These are phyloP conservation scores for Pythium chondricola DNA, from an alignment of 352 stramenopile genomes.

Conservation along the genomic window DNA sequence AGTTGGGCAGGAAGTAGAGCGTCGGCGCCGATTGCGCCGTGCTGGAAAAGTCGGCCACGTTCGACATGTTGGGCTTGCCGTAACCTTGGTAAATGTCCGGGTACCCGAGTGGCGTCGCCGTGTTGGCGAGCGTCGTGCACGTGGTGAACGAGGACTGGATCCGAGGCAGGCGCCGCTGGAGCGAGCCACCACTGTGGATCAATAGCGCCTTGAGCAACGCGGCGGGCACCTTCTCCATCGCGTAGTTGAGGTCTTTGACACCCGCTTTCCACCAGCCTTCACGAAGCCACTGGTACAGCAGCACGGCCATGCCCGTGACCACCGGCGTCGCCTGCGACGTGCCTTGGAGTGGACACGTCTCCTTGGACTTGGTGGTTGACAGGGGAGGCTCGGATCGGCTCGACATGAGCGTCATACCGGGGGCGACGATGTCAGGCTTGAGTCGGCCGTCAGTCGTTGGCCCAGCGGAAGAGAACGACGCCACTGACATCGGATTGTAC, in stretches of 20 bases:
- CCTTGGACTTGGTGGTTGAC: constrained; percentile 40
- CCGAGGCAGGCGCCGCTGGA: constrained; percentile 38
- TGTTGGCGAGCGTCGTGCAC: constrained; percentile 29
- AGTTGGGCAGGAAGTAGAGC: constrained; percentile 76
- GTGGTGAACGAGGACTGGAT: constrained; percentile 41
- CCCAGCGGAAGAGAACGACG: constrained; percentile 77
- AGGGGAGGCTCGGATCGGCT: constrained; percentile 56
- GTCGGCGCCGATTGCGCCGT: constrained; percentile 19
- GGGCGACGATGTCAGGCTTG: constrained; percentile 85
- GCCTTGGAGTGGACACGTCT: constrained; percentile 67
- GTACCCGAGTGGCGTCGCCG: constrained; percentile 36
- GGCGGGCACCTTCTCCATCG: constrained; percentile 57
- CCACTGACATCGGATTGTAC: constrained; percentile 72
- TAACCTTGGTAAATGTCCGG: constrained; percentile 80
- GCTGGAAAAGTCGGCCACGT: constrained; percentile 51
- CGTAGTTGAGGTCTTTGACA: constrained; percentile 39
- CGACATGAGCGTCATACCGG: constrained; percentile 75
- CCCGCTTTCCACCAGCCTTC: constrained; percentile 77
- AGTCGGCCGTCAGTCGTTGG: constrained; percentile 77
- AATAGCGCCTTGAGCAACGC: constrained; percentile 75
- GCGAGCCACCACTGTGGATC: constrained; percentile 62
- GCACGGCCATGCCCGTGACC: constrained; percentile 62
- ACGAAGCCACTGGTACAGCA: constrained; percentile 71
- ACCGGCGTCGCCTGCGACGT: constrained; percentile 75
- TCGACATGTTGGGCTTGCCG: constrained; percentile 75